Evolutionary conservation across 225 moss, liverwort and hornwort genomes (phyloP).

Genomic region (Sphagnum contortum): DNA sequence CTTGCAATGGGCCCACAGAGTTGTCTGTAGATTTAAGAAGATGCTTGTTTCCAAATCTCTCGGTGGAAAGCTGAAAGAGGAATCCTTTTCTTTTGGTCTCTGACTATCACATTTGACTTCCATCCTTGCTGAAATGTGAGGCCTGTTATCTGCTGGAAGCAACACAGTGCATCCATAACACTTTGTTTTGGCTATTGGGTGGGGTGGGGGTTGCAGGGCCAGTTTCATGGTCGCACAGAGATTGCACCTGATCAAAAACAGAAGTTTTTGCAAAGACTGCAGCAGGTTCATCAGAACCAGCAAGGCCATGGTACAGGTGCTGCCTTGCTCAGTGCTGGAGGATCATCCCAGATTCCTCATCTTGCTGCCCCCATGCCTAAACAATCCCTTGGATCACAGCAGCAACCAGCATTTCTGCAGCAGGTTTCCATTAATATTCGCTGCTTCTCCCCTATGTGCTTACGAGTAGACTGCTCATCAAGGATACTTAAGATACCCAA

Average conservation of each 20-base stretch:
- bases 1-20: too few species aligned
- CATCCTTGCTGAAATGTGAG: too few species aligned
- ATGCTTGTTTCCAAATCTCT: too few species aligned
- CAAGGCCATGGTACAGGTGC: constrained; percentile 69
- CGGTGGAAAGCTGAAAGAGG: too few species aligned
- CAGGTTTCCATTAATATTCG: constrained; percentile 20
- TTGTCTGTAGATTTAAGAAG: too few species aligned
- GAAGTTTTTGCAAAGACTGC: constrained; percentile 85
- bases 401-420: too few species aligned
- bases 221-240: constrained; percentile 66
- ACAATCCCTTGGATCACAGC: constrained; percentile 42
- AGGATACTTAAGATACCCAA: not conserved
- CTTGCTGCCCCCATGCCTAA: constrained; percentile 59
- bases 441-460: constrained; percentile 22
- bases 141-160: too few species aligned
- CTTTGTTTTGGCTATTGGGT: too few species aligned
- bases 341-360: constrained; percentile 49
- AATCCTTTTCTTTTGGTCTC: too few species aligned
- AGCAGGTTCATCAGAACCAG: constrained; percentile 78
- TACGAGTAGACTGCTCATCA: not conserved
- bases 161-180: too few species aligned
- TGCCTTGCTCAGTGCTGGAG: constrained; percentile 29
- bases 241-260: constrained; percentile 91
- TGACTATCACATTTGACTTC: too few species aligned
- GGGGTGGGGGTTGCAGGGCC: constrained; percentile 51